Percentiles rank a stretch among this genome's conserved stretches.
phyloP scores from a whole-genome alignment of 352 stramenopile species.

The Peronospora destructor region DNA sequence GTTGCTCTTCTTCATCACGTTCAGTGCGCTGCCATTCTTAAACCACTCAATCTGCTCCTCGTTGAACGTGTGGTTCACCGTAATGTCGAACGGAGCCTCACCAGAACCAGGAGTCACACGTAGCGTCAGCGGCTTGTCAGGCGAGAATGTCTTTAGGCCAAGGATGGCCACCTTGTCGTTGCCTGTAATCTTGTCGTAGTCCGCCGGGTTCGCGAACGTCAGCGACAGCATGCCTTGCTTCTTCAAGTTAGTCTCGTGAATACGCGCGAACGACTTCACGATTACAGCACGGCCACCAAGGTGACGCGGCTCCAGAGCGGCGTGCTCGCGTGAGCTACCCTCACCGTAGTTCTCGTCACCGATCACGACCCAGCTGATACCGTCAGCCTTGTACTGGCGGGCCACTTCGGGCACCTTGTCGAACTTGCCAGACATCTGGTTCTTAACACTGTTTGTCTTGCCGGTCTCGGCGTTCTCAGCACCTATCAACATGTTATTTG shows the following conservation, averaged over 20 bases:
- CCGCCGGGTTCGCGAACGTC: constrained; percentile 86
- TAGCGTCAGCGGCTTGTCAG: constrained; percentile 83
- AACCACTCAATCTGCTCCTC: constrained; percentile 93
- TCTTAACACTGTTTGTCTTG: constrained; percentile 89
- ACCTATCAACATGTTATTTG: constrained; percentile 92
- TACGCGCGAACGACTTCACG: constrained; percentile 91
- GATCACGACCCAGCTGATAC: constrained; percentile 88
- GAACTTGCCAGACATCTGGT: constrained; percentile 83
- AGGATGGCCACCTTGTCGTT: constrained; percentile 90
- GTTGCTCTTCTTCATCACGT: constrained; percentile 92
- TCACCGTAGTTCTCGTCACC: constrained; percentile 94
- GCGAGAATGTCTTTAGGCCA: constrained; percentile 76
- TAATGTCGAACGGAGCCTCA: constrained; percentile 74
- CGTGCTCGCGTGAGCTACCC: constrained; percentile 89
- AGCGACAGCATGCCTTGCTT: constrained; percentile 93
- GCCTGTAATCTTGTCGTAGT: constrained; percentile 91
- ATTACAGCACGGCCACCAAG: constrained; percentile 88
- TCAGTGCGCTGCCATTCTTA: constrained; percentile 89
- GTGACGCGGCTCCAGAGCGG: constrained; percentile 87
- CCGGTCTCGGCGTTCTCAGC: constrained; percentile 90
- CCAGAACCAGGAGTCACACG: constrained; percentile 64
- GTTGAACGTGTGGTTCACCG: constrained; percentile 93
- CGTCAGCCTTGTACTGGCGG: constrained; percentile 87
- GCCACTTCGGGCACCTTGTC: constrained; percentile 87
- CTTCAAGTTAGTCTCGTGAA: constrained; percentile 94